Evolutionary conservation across 2,329 filamentous ascomycete species (phyloP), one percentile per base, ranked within the genome.

Genomic region (Botrytis galanthina): DNA sequence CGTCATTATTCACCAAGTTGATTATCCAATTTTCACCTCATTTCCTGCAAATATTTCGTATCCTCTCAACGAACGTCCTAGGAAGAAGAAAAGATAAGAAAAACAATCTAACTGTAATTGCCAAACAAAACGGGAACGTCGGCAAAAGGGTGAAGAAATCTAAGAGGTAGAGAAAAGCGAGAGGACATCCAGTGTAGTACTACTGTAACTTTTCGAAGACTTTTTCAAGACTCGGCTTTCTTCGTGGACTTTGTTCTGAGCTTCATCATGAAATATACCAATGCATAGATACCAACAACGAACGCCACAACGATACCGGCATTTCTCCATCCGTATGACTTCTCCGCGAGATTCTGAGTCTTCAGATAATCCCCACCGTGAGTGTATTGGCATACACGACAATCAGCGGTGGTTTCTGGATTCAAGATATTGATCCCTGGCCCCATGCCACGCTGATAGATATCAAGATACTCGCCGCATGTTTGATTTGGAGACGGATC

Each of bases 301-400:
- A 85, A 85, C 2, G 85, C 75, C 10, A 82, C 83, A 16, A 83
- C 84, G 60, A 86, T 85, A 1, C 79, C 91, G 0, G 88, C 88
- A 80, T 93, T 85, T 70, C 91, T 85, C 91, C 91, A 93, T 0
- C 89, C 90, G 76, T 89, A 89, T 75, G 85, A 88, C 76, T 91
- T 88, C 9, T 88, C 84, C 1, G 84, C 83, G 10, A 93, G 77
- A 78, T 92, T 91, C 20, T 93, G 75, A 0, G 85, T 88, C 4
- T 81, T 77, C 2, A 92, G 80, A 76, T 91, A 93, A 73, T 91
- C 90, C 9, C 86, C 83, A 0, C 89, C 90, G n/a, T 79, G 81
- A 1, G 80, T 81, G 79, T 88, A 93, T 75, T 88, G 84, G 78
- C 91, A 93, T 0, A 92, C 89, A 59, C 81, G 81, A 79, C 91